Evolutionary conservation across 805 yeast species (phyloP), one percentile per base, ranked within the genome.

Genomic region (Kodamaea kaohsiungensis): DNA sequence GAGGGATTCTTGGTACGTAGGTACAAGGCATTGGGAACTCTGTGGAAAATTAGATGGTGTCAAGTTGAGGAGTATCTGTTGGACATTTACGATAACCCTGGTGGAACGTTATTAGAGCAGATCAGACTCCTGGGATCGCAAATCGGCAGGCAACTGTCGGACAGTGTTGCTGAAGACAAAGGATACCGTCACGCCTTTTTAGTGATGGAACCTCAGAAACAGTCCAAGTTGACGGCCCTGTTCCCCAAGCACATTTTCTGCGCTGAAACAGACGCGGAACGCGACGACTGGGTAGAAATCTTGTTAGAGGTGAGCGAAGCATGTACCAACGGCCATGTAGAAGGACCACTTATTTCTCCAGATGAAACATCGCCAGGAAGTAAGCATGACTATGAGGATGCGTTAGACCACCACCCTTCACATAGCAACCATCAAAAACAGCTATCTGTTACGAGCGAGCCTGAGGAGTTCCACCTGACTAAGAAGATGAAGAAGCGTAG

Each of bases 241-340:
- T 72, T 58, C 27, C 80, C 82, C 1, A 84, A 79, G 58, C 89
- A 87, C 62, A 79, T 82, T 49, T 80, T 91, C 51, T 89, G 96
- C 68, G 87, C 95, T 1, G 96, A 91, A 65, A 84, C 87, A 7
- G 87, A 87, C 46, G 79, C 76, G 25, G 96, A 91, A 63, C 78
- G 93, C 53, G 92, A 87, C 61, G 72, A 72, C 8, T 89, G 96
- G 95, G 81, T 88, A 7, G 77, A 80, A 18, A 59, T 67, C 1
- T 66, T 76, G 61, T 66, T 76, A 10, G 76, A 73, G 49, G 67
- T 64, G 48, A 65, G 67, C 25, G 73, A 71, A 22, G 39, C 39
- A 16, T 22, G 38, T 16, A 30, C 51, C 38, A 46, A 27, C 13
- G 18, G 27, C 7, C 16, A 46, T 37, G 17, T 45, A 7, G 46